A percentile compares a stretch with the other conserved stretches of the same genome.
Conservation (phyloP, 345 rosid species). For the Citrus medica region DNA sequence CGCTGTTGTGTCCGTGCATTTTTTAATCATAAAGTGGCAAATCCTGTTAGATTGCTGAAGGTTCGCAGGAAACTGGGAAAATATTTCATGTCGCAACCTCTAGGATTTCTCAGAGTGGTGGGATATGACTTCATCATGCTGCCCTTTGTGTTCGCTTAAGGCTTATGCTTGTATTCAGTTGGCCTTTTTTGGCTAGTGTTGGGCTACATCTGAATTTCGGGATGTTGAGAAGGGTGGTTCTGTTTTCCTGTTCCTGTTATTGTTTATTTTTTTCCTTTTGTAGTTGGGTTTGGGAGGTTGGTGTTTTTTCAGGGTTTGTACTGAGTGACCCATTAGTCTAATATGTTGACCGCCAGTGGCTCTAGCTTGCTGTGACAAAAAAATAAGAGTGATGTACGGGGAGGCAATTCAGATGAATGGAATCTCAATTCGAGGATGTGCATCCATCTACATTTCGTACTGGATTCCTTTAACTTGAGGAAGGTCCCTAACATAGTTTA, state of each 20-base stretch:
- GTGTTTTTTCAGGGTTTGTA: slow-evolving; percentile 9
- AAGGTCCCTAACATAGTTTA: slow-evolving; percentile 68
- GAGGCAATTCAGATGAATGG: slow-evolving; percentile 48
- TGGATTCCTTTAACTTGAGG: slow-evolving; percentile 66
- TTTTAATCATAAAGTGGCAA: slow-evolving; percentile 7
- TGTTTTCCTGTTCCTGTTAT: neutral
- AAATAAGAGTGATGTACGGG: slow-evolving; percentile 21
- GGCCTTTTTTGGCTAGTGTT: neutral
- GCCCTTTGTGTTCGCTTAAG: neutral
- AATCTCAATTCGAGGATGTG: slow-evolving; percentile 43
- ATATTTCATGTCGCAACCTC: neutral
- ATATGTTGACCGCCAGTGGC: slow-evolving; percentile 24
- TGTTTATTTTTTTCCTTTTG: neutral
- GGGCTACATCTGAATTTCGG: neutral
- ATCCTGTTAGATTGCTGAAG: slow-evolving; percentile 14
- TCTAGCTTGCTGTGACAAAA: slow-evolving; percentile 22
- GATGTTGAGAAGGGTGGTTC: slow-evolving; percentile 3
- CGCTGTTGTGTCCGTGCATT: slow-evolving; percentile 15
- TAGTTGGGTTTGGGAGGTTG: neutral
- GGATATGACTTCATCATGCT: neutral
- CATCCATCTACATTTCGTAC: slow-evolving; percentile 59
- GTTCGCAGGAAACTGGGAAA: neutral
- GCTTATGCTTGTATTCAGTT: neutral
- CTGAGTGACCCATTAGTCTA: slow-evolving; percentile 9
- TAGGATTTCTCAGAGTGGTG: neutral